phyloP scores from a whole-genome alignment of 176 grass and related monocot genomes.

The Pharus latifolius region DNA sequence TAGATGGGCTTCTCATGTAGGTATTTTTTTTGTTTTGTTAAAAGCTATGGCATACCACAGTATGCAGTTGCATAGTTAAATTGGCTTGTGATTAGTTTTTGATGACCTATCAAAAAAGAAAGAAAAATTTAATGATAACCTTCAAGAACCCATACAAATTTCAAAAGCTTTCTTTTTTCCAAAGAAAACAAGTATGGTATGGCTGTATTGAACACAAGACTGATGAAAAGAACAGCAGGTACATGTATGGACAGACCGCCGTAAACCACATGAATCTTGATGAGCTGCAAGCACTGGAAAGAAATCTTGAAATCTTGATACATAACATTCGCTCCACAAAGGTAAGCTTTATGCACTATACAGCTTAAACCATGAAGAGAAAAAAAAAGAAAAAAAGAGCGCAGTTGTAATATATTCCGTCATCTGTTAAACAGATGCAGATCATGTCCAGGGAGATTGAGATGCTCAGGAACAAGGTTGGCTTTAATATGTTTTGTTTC shows the following conservation, averaged over 20 bases:
- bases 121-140: neutral
- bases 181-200: neutral
- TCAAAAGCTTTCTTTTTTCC: no score
- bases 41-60: neutral
- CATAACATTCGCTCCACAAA: conserved; percentile 48
- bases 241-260: conserved; percentile 41
- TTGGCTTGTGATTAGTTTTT: neutral
- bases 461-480: conserved; percentile 72
- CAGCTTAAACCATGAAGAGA: no score
- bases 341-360: conserved; percentile 11
- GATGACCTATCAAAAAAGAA: neutral
- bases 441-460: conserved; percentile 64
- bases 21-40: neutral
- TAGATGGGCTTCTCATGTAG: no score
- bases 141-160: neutral
- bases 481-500: neutral
- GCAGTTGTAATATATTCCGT: neutral
- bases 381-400: no score
- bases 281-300: conserved; percentile 71
- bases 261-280: conserved; percentile 48
- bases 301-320: conserved; percentile 59
- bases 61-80: neutral
- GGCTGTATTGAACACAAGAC: neutral
- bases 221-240: conserved; percentile 27
- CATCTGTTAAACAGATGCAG: conserved; percentile 61